Evolutionary conservation across 305 asterid genomes (phyloP), one percentile per base, ranked within the genome.

Genomic region (Rubia tinctorum): DNA sequence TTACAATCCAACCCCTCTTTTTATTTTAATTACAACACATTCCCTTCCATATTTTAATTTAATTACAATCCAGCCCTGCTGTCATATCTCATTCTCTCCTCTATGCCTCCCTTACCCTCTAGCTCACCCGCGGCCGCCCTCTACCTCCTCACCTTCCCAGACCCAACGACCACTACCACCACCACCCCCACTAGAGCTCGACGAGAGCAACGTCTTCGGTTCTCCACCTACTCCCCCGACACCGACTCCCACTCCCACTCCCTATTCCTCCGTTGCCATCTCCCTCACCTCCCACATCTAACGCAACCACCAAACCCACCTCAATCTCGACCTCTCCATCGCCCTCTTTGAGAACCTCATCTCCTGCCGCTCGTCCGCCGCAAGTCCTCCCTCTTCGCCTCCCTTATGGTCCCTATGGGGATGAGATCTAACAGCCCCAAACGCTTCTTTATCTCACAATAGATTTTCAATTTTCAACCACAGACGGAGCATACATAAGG

Each of bases 401-500:
- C 82, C 44, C 78, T 68, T 74, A 68, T 42, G 65, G 83, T 81
- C 20, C 78, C 85, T 0, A 71, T 72, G 55, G 75, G 76, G 39
- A 37, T 59, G 59, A 75, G 86, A 63, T 53, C 79, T 64, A 93
- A 77, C 68, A 86, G 95, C 43, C 82, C 80, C 72, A 93, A 93
- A 81, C 91, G 98, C 87, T 91, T 93, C 85, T 84, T 91, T 72
- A 93, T 75, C 74, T 89, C 97, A 79, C 87, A 39, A 8, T 88
- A 60, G 27, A 95, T 89, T 72, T 83, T 88, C 40, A 86, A 91
- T 69, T 93, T 93, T 65, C 98, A 44, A 4, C 98, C 98, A 69
- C 98, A 93, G 1, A 93, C 97, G 53, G 96, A 85, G 77, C 98
- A 93, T 17, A 83, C 34, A 76, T 93, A 88, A 4, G 88, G 83